phyloP scores from a whole-genome alignment of 2,329 filamentous ascomycete genomes.

The Cryphonectria radicalis region DNA sequence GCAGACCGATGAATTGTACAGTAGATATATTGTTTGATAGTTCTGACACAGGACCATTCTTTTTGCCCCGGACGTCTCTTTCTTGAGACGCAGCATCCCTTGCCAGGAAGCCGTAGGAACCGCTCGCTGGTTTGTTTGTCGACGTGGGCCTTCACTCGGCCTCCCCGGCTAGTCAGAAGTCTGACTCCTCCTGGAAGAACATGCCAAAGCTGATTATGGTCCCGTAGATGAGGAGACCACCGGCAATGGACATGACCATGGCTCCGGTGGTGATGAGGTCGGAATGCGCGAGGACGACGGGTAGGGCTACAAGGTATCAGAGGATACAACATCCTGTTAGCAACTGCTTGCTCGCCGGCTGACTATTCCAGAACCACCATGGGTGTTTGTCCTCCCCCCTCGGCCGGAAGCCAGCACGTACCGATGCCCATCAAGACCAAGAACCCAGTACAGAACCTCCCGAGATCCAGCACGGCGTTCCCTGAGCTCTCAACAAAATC shows the following conservation, averaged over 20 bases:
- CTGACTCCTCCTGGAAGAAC: slow-evolving; percentile 98
- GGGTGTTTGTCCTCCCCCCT: not conserved
- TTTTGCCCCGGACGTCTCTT: slow-evolving; percentile 6
- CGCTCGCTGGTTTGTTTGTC: not conserved
- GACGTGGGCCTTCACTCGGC: slow-evolving; percentile 14
- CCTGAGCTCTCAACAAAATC: slow-evolving; percentile 90
- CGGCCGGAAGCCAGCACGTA: slow-evolving; percentile 52
- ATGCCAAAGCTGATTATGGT: slow-evolving; percentile 98
- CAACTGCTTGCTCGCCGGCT: too few relatives aligned
- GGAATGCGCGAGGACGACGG: slow-evolving; percentile 85
- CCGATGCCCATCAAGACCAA: slow-evolving; percentile 97
- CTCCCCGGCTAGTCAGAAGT: slow-evolving; percentile 67
- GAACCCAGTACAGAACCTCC: slow-evolving; percentile 92
- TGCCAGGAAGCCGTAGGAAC: slow-evolving; percentile 4
- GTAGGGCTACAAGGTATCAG: slow-evolving; percentile 68
- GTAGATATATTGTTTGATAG: slow-evolving; percentile 13
- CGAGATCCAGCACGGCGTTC: slow-evolving; percentile 87
- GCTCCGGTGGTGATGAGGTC: slow-evolving; percentile 80
- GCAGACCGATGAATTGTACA: slow-evolving; percentile 18
- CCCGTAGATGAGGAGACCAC: slow-evolving; percentile 92
- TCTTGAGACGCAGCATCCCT: slow-evolving; percentile 12
- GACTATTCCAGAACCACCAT: not conserved
- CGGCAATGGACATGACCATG: slow-evolving; percentile 93
- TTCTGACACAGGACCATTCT: not conserved
- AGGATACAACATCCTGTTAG: slow-evolving; percentile 12